A percentile compares a stretch with the other conserved stretches of the same genome.
Conservation (phyloP, 257 asterid species). For the Scutellaria galericulata region DNA sequence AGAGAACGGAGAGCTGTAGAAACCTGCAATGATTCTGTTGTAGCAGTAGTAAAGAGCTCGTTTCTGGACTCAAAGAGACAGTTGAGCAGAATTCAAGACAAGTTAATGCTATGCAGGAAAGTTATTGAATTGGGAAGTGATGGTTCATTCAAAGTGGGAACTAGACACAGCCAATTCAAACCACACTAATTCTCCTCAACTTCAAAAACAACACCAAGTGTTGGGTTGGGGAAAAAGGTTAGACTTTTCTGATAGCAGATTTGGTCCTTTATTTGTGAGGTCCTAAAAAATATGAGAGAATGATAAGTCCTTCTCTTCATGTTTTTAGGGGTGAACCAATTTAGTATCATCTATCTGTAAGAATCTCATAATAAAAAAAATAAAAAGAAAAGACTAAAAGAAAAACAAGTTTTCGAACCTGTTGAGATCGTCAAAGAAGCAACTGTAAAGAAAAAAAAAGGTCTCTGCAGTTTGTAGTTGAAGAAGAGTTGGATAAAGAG, state of each 20-base stretch:
- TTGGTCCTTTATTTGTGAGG: constrained; percentile 36
- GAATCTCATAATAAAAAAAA: constrained; percentile 37
- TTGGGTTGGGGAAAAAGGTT: constrained; percentile 40
- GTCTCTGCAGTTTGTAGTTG: constrained; percentile 28
- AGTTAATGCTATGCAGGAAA: constrained; percentile 32
- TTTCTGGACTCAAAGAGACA: constrained; percentile 51
- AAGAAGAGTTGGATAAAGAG: not conserved
- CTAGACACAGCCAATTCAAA: constrained; percentile 58
- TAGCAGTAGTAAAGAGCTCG: constrained; percentile 43
- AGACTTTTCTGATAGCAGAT: constrained; percentile 32
- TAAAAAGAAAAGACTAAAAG: not conserved
- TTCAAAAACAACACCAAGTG: constrained; percentile 53
- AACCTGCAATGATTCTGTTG: constrained; percentile 45
- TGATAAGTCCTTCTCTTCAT: constrained; percentile 35
- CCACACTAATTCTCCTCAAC: constrained; percentile 44
- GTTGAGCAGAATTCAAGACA: constrained; percentile 40
- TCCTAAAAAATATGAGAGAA: constrained; percentile 41
- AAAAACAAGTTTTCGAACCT: constrained; percentile 17
- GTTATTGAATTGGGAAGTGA: constrained; percentile 66
- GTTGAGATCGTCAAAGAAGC: constrained; percentile 35
- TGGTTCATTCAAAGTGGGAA: constrained; percentile 97
- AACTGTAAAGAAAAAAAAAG: constrained; percentile 35
- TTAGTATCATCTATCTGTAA: constrained; percentile 41
- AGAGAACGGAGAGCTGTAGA: constrained; percentile 43
- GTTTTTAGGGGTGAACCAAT: constrained; percentile 39